Base-by-base conservation (phyloP, 2,329 filamentous ascomycete genomes). In the Cladophialophora carrionii region DNA sequence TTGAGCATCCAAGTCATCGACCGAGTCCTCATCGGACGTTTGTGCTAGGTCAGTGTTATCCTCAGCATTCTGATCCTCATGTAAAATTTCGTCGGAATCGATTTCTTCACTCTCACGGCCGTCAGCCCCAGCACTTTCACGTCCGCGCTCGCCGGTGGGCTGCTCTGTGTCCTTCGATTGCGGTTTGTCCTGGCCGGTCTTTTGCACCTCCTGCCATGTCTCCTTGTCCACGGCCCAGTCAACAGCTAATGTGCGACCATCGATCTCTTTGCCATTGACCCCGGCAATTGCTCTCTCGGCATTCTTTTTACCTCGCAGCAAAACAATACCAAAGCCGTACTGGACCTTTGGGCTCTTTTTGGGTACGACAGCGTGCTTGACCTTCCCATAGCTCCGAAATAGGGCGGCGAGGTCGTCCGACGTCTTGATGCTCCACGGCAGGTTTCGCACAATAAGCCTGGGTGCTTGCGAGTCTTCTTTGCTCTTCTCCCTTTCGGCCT, bases 151-250 rank as follows among this genome's bases (percentile, higher is more conserved):
- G 32, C 37, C 22, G 14, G 51, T 57, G 12, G 31, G 78, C 75
- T 71, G 73, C 70, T 32, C 73, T 67, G 49, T 74, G 66, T 78
- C 56, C 70, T 76, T 74, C 75, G 76, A 65, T 26, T 73, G 70
- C 2, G 70, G 72, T 24, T 77, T 71, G 29, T 73, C 59, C 12
- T 69, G 61, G 8, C 72, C 68, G 34, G 70, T 70, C 52, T 87
- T 83, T 46, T 81, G 80, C 68, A 87, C 82, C 67, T 87, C 83
- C 68, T 93, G 85, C 92, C 92, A 99, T 6, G 89, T 87, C 49
- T 88, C 84, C 80, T 96, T 96, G 66, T 97, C 92, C 3, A 98
- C 92, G 34, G 96, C 94, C 91, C 92, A 99, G 79, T 99, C 95
- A 6, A 99, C 95, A 31, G 94, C 95, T 66, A 99, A 78, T 8